phyloP scores from a whole-genome alignment of 306 rosid species.

The Rubus parviflorus region DNA sequence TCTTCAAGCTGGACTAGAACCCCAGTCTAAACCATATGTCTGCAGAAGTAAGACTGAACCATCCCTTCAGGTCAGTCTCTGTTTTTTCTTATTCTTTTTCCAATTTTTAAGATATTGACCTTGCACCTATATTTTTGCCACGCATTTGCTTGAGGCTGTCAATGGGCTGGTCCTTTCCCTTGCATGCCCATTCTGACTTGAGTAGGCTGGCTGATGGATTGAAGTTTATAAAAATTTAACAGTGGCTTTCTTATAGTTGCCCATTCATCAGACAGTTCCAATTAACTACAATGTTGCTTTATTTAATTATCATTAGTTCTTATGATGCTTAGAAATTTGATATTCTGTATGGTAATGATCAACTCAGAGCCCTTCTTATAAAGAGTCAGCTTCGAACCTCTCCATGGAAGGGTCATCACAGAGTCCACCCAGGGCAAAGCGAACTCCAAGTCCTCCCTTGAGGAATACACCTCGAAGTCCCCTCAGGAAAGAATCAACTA shows the following conservation, averaged over 20 bases:
- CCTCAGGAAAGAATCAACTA: constrained; percentile 10
- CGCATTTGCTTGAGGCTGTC: constrained; percentile 2
- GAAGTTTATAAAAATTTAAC: constrained; percentile 6
- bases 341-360: constrained; percentile 35
- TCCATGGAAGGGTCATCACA: constrained; percentile 24
- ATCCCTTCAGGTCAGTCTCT: constrained; percentile 17
- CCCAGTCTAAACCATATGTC: constrained; percentile 11
- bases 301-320: constrained; percentile 3
- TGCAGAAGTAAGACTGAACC: constrained; percentile 19
- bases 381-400: constrained; percentile 30
- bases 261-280: neutral
- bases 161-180: neutral
- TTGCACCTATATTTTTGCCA: neutral
- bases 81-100: neutral
- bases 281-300: neutral
- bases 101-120: neutral
- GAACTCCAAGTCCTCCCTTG: constrained; percentile 12
- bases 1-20: constrained; percentile 21
- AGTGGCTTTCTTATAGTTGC: constrained; percentile 1
- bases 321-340: constrained; percentile 17
- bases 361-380: constrained; percentile 24
- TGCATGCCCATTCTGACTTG: constrained; percentile 4
- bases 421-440: constrained; percentile 26
- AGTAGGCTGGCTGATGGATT: constrained; percentile 5
- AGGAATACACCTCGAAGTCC: constrained; percentile 2